Base-by-base conservation (phyloP, 306 rosid genomes). In the Quercus ilex region DNA sequence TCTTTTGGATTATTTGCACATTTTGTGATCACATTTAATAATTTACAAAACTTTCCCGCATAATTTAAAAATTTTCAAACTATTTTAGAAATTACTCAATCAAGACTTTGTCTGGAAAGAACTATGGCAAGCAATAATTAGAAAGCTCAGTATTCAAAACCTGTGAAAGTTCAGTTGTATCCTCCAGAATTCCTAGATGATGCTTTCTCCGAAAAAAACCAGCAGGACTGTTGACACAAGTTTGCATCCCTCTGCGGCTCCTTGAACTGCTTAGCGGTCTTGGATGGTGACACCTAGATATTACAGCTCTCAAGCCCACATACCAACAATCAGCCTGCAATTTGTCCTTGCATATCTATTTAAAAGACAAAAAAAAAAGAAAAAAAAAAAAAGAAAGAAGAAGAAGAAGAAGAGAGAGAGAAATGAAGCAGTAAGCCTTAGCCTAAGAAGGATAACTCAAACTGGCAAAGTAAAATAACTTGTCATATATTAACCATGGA, bases 181-280 rank as follows among this genome's bases (percentile, higher is more conserved):
- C 92, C 46, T 93, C 97, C 19, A 88, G 75, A 84, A 91, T 92
- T 76, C 98, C 98, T 28, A 93, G 93, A 83, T 90, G 89, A 82
- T 87, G 76, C 87, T 90, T 93, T 86, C 98, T 85, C 52, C 97
- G 75, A 4, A 91, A 76, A 75, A 91, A 82, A 51, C 98, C 97
- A 35, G 95, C 92, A 2, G 98, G 97, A 80, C 98, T 93, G 73
- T 86, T 93, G 43, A 83, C 88, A 88, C 98, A 93, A 82, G 95
- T 90, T 75, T 90, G 93, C 51, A 84, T 88, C 57, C 88, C 95
- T 82, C 87, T 89, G 85, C 81, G 89, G 80, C 91, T 88, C 82
- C 93, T 82, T 74, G 84, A 83, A 85, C 87, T 85, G 26, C 77
- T 83, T 31, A 79, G 75, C 46, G 92, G 83, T 78, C 82, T 79